A percentile compares a stretch with the other conserved stretches of the same genome.
Conservation (phyloP, 345 rosid species). For the Lepidium africanum region DNA sequence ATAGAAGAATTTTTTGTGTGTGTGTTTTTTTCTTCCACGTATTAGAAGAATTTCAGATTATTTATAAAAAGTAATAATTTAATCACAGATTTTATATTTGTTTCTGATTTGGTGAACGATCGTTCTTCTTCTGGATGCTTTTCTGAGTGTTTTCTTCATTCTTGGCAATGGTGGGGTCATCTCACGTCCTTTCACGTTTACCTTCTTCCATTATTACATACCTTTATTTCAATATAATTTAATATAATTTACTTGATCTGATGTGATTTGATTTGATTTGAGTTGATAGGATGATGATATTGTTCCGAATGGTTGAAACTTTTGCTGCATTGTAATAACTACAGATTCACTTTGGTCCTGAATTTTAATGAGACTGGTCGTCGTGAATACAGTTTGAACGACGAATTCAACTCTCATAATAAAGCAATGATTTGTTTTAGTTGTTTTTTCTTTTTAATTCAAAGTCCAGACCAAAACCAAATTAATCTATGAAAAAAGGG, state of each 20-base stretch:
- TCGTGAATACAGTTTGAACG: not conserved
- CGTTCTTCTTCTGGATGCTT: conserved; percentile 30
- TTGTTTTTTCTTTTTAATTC: too few relatives aligned
- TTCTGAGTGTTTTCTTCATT: conserved; percentile 24
- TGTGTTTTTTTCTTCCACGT: not conserved
- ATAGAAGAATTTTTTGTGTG: not conserved
- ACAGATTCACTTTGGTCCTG: not conserved
- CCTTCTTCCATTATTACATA: not conserved
- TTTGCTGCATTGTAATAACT: conserved; percentile 10
- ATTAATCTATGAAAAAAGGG: too few relatives aligned
- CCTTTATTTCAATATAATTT: conserved; percentile 6
- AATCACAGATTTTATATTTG: not conserved
- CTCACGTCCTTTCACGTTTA: conserved; percentile 10
- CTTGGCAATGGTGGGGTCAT: conserved; percentile 33
- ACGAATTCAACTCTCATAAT: not conserved
- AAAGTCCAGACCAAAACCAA: too few relatives aligned
- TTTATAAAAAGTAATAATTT: too few relatives aligned
- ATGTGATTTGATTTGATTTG: conserved; percentile 6
- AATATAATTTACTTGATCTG: conserved; percentile 2
- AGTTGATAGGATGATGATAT: conserved; percentile 9
- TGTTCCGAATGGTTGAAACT: conserved; percentile 1
- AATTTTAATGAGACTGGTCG: not conserved
- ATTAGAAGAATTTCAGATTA: not conserved
- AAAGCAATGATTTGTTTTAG: not conserved
- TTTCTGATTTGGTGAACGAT: conserved; percentile 34